phyloP scores from a whole-genome alignment of 73 alveolate genomes.

The Tetrahymena thermophila region DNA sequence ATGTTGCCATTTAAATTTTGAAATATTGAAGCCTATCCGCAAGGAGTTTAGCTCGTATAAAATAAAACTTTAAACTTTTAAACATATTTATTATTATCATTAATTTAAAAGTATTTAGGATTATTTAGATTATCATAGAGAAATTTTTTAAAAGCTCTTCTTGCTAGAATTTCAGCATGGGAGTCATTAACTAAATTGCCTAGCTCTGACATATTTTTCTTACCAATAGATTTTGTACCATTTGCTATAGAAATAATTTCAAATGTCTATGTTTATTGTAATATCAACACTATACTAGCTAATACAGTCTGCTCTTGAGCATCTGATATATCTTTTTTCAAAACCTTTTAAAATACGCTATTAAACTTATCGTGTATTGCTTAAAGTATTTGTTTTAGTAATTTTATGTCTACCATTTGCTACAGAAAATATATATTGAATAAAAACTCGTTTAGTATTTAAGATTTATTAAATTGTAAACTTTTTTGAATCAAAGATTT shows the following conservation, averaged over 20 bases:
- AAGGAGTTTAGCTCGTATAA: background rate
- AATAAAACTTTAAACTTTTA: background rate
- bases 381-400: background rate
- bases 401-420: background rate
- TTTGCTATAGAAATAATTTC: background rate
- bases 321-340: background rate
- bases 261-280: background rate
- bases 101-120: background rate
- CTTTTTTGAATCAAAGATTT: background rate
- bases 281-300: background rate
- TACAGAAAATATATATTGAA: background rate
- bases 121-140: background rate
- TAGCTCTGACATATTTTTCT: background rate
- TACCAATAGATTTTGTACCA: background rate
- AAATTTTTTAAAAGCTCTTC: background rate
- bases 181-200: background rate
- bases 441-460: background rate
- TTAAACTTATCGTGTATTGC: background rate
- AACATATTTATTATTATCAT: background rate
- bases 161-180: background rate
- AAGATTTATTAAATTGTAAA: too few relatives aligned
- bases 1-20: background rate
- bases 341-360: background rate
- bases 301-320: background rate
- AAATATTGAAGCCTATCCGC: background rate